phyloP scores from a whole-genome alignment of 208 protist genomes.

The Trypanosoma theileri region DNA sequence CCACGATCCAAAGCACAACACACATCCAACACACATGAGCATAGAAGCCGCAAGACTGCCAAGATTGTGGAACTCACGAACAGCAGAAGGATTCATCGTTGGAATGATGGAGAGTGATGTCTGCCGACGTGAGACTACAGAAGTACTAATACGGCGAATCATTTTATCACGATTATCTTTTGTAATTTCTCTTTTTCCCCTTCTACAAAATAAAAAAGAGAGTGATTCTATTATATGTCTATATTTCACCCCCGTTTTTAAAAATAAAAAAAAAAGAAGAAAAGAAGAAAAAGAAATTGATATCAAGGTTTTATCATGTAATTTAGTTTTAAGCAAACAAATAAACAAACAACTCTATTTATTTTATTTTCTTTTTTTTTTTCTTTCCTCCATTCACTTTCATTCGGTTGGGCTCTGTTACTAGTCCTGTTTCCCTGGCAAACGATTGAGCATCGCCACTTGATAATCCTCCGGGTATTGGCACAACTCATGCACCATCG shows the following conservation, averaged over 20 bases:
- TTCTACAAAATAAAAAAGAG: neutral
- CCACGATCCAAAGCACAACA: constrained; percentile 81
- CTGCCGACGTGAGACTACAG: constrained; percentile 9
- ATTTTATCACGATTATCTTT: constrained; percentile 18
- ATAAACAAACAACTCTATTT: too few species aligned
- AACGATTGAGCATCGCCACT: constrained; percentile 23
- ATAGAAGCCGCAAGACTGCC: constrained; percentile 56
- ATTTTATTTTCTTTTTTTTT: too few species aligned
- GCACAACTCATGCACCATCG: constrained; percentile 62
- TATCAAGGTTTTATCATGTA: too few species aligned
- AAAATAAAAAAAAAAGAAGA: too few species aligned
- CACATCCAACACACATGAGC: constrained; percentile 65
- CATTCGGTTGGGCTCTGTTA: neutral
- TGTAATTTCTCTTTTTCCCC: neutral
- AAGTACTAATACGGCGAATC: constrained; percentile 42
- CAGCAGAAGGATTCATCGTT: neutral
- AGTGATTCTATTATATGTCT: too few species aligned
- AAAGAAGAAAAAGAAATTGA: too few species aligned
- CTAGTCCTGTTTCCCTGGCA: constrained; percentile 1
- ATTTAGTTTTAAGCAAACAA: too few species aligned
- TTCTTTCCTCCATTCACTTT: neutral
- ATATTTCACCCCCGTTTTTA: too few species aligned
- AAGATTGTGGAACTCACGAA: constrained; percentile 57
- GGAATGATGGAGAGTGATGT: neutral
- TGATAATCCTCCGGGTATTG: constrained; percentile 56